Conservation (phyloP, 768 basidiomycete genomes). For the Suillus placidus region DNA sequence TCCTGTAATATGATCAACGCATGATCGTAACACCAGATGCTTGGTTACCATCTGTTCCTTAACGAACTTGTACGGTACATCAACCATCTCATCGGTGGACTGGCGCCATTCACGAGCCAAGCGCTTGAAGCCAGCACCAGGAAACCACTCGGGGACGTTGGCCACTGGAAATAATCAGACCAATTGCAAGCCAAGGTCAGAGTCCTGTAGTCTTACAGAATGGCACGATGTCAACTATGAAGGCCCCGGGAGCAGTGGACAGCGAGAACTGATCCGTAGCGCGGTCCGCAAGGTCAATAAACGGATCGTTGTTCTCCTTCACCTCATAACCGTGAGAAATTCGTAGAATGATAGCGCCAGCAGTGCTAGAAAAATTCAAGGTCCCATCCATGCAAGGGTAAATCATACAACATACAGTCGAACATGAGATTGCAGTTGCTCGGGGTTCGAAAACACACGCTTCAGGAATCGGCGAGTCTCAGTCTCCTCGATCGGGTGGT, state of each 20-base stretch:
- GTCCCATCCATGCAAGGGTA: neutral
- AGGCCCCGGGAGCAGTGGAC: slow-evolving; percentile 49
- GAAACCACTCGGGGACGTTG: slow-evolving; percentile 59
- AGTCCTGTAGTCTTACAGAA: slow-evolving; percentile 25
- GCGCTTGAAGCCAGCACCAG: slow-evolving; percentile 55
- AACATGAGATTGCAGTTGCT: slow-evolving; percentile 40
- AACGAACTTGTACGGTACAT: slow-evolving; percentile 57
- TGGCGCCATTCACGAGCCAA: slow-evolving; percentile 54
- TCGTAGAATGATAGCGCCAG: slow-evolving; percentile 55
- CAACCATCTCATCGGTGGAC: slow-evolving; percentile 57
- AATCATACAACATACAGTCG: slow-evolving; percentile 36
- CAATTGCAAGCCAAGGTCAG: neutral
- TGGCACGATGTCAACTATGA: slow-evolving; percentile 55
- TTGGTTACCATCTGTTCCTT: slow-evolving; percentile 60
- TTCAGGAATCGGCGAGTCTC: slow-evolving; percentile 48
- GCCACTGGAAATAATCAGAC: slow-evolving; percentile 32
- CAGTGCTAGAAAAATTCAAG: slow-evolving; percentile 36
- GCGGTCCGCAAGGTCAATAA: slow-evolving; percentile 51
- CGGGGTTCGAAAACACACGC: slow-evolving; percentile 41
- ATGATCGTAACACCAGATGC: neutral
- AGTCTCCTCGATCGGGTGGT: slow-evolving; percentile 38
- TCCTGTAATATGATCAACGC: slow-evolving; percentile 42
- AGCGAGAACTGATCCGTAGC: slow-evolving; percentile 54
- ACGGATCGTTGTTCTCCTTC: slow-evolving; percentile 51
- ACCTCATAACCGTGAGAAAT: slow-evolving; percentile 60